phyloP scores from a whole-genome alignment of 495 filamentous ascomycete genomes.

The Penicillium waksmanii region DNA sequence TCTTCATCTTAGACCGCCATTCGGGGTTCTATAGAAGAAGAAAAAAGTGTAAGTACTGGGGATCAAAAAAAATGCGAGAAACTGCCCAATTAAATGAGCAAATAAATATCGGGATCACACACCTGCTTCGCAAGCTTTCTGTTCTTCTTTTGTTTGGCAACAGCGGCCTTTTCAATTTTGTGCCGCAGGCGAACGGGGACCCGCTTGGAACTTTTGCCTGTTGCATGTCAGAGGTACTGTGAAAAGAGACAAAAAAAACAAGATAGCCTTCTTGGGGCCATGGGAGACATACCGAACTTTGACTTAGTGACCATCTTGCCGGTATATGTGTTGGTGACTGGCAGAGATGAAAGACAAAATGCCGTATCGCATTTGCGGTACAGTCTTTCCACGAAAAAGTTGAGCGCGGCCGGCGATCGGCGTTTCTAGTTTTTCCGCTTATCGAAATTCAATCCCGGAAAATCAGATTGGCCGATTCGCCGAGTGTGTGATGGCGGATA shows the following conservation, averaged over 20 bases:
- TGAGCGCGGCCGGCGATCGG: conserved; percentile 22
- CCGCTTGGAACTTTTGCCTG: conserved; percentile 95
- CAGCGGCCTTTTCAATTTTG: conserved; percentile 94
- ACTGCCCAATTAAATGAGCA: neutral
- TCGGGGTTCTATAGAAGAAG: conserved; percentile 69
- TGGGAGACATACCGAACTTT: conserved; percentile 42
- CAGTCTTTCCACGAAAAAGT: conserved; percentile 26
- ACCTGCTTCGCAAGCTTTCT: conserved; percentile 86
- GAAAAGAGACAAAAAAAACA: neutral
- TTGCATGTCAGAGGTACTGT: conserved; percentile 11
- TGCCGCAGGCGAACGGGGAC: conserved; percentile 83
- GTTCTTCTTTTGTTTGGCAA: conserved; percentile 86
- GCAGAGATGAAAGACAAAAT: conserved; percentile 13
- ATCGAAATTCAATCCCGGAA: conserved; percentile 20
- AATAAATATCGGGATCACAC: neutral
- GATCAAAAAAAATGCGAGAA: neutral
- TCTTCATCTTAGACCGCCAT: conserved; percentile 92
- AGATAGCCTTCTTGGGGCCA: neutral
- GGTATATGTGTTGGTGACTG: conserved; percentile 11
- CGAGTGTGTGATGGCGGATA: conserved; percentile 28
- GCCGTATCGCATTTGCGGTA: neutral
- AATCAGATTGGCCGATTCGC: conserved; percentile 45
- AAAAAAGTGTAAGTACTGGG: conserved; percentile 15
- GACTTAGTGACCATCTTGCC: conserved; percentile 47
- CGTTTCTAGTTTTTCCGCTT: too few relatives aligned